These are phyloP conservation scores for Nemania sp. DNA, from an alignment of 2,329 filamentous ascomycete genomes.

Conservation along the genomic window DNA sequence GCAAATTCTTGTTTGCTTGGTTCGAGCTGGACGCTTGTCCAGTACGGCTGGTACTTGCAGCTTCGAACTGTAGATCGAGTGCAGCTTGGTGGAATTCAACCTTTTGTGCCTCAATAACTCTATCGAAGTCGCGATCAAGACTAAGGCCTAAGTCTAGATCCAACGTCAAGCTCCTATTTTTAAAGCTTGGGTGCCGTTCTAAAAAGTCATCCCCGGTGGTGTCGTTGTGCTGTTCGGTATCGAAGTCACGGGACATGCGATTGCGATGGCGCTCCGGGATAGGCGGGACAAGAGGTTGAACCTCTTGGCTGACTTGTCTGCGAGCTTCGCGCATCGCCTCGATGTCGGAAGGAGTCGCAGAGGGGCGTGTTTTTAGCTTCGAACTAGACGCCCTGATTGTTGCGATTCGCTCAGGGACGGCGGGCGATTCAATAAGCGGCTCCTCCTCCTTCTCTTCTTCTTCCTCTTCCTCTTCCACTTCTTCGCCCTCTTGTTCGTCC, in stretches of 20 bases:
- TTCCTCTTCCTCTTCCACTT: conserved; percentile 45
- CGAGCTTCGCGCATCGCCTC: conserved; percentile 84
- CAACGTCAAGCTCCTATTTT: conserved; percentile 81
- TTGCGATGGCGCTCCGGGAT: conserved; percentile 66
- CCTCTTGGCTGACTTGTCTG: conserved; percentile 80
- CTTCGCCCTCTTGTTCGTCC: conserved; percentile 38
- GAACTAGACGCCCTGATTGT: conserved; percentile 88
- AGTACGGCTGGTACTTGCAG: conserved; percentile 38
- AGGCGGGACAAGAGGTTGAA: conserved; percentile 58
- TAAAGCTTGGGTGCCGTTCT: conserved; percentile 72
- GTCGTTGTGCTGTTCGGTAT: conserved; percentile 44
- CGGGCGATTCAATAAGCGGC: conserved; percentile 56
- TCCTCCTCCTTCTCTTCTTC: conserved; percentile 19
- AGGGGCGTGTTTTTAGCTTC: conserved; percentile 85
- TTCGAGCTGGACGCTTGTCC: conserved; percentile 53
- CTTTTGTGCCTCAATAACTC: conserved; percentile 97
- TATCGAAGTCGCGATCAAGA: conserved; percentile 89
- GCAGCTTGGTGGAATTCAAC: conserved; percentile 61
- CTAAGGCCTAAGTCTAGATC: conserved; percentile 83
- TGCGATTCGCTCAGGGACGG: conserved; percentile 79
- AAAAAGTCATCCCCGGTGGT: conserved; percentile 50
- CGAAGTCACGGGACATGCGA: conserved; percentile 56
- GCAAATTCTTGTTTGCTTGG: conserved; percentile 25
- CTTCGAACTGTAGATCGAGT: conserved; percentile 29
- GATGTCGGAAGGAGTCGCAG: conserved; percentile 83